These are phyloP conservation scores for Fusarium burgessii DNA, from an alignment of 2,329 filamentous ascomycete genomes.

Conservation along the genomic window DNA sequence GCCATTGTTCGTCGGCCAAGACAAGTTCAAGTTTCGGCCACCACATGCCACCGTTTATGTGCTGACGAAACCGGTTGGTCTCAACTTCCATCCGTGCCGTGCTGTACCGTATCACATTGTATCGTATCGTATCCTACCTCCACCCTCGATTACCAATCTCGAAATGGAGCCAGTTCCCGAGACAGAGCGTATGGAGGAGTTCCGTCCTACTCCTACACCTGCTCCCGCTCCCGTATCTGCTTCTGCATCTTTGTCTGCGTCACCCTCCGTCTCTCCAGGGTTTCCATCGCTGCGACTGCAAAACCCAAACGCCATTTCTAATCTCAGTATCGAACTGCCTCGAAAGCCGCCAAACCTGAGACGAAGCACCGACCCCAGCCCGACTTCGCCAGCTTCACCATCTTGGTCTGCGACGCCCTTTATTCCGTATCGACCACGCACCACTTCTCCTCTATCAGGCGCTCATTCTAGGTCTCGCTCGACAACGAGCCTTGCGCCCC, in stretches of 20 bases:
- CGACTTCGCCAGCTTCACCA: slow-evolving; percentile 63
- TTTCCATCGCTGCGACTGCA: slow-evolving; percentile 66
- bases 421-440: slow-evolving; percentile 71
- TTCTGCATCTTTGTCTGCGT: slow-evolving; percentile 57
- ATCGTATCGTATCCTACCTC: slow-evolving; percentile 22
- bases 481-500: slow-evolving; percentile 64
- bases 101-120: slow-evolving; percentile 22
- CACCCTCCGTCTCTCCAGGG: slow-evolving; percentile 57
- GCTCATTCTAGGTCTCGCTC: slow-evolving; percentile 70
- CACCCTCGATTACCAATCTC: slow-evolving; percentile 39
- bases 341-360: slow-evolving; percentile 67
- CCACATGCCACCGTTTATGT: slow-evolving; percentile 44
- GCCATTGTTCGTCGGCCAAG: slow-evolving; percentile 20
- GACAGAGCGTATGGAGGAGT: slow-evolving; percentile 76
- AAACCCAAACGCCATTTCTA: slow-evolving; percentile 52
- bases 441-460: slow-evolving; percentile 70
- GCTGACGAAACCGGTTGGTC: slow-evolving; percentile 42
- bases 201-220: slow-evolving; percentile 68
- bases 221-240: slow-evolving; percentile 61
- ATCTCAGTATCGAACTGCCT: slow-evolving; percentile 57
- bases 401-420: slow-evolving; percentile 60
- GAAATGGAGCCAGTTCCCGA: slow-evolving; percentile 76
- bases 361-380: slow-evolving; percentile 69
- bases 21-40: slow-evolving; percentile 29
- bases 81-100: slow-evolving; percentile 36